Percentiles rank a stretch among this genome's conserved stretches.
These are phyloP conservation scores for Keithomyces neogunnii DNA, from an alignment of 2,329 filamentous ascomycete genomes.

Conservation along the genomic window DNA sequence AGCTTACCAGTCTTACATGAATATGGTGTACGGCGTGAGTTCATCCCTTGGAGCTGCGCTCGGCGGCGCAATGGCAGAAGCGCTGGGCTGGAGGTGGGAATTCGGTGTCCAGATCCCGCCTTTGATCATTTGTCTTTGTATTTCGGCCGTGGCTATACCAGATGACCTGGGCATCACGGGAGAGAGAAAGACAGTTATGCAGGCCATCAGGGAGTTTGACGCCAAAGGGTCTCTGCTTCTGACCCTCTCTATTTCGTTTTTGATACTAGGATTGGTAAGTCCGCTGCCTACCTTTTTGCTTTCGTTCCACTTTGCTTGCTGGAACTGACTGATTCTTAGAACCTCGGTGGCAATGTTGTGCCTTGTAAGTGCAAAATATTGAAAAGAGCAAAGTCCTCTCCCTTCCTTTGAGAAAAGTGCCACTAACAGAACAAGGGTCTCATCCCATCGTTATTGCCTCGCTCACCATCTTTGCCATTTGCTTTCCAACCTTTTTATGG, in stretches of 20 bases:
- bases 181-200: slow-evolving; percentile 32
- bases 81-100: slow-evolving; percentile 65
- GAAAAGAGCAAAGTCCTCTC: background rate
- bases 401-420: too few species aligned
- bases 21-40: slow-evolving; percentile 53
- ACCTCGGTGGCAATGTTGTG: slow-evolving; percentile 55
- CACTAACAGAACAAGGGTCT: slow-evolving; percentile 31
- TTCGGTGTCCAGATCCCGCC: slow-evolving; percentile 54
- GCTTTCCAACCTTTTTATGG: slow-evolving; percentile 43
- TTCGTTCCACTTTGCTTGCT: background rate
- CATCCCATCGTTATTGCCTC: slow-evolving; percentile 49
- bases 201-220: slow-evolving; percentile 50
- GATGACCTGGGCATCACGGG: slow-evolving; percentile 41
- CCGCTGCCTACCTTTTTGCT: background rate
- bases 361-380: slow-evolving; percentile 34
- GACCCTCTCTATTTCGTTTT: slow-evolving; percentile 43
- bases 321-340: slow-evolving; percentile 27
- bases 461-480: slow-evolving; percentile 36
- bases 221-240: slow-evolving; percentile 44
- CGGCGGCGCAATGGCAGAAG: slow-evolving; percentile 62
- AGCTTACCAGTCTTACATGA: slow-evolving; percentile 63
- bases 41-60: slow-evolving; percentile 56
- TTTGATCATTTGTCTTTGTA: slow-evolving; percentile 34
- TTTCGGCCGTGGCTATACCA: slow-evolving; percentile 42
- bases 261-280: slow-evolving; percentile 50